phyloP scores from a whole-genome alignment of 2,329 filamentous ascomycete genomes.

The Neocucurbitaria cava region DNA sequence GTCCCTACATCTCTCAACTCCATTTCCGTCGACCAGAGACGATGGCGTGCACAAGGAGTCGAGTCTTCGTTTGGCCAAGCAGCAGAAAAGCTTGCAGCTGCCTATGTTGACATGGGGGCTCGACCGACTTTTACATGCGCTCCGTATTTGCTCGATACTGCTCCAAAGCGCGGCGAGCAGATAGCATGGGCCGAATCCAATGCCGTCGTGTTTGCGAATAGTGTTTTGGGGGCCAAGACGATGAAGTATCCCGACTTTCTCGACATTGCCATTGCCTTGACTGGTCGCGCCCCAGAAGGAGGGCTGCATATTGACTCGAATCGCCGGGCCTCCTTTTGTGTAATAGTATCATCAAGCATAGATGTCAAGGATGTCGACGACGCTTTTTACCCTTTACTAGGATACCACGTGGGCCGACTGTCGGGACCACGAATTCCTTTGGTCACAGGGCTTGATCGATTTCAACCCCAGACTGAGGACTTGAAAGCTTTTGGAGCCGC shows the following conservation, averaged over 20 bases:
- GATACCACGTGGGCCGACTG: constrained; percentile 47
- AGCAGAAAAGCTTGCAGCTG: constrained; percentile 45
- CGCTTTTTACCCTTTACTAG: constrained; percentile 50
- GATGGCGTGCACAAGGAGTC: constrained; percentile 50
- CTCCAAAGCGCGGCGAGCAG: constrained; percentile 48
- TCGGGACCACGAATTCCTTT: constrained; percentile 45
- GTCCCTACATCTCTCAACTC: constrained; percentile 54
- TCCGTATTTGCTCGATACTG: constrained; percentile 51
- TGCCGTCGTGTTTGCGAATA: constrained; percentile 57
- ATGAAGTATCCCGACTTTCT: constrained; percentile 57
- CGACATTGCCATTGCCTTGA: constrained; percentile 54
- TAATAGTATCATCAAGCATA: neutral
- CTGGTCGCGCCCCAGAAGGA: constrained; percentile 46
- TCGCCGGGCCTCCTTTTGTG: constrained; percentile 16
- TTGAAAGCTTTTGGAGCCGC: constrained; percentile 56
- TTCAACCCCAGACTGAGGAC: constrained; percentile 34
- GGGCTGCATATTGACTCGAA: constrained; percentile 36
- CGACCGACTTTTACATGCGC: constrained; percentile 54
- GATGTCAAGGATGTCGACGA: constrained; percentile 34
- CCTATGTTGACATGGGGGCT: constrained; percentile 53
- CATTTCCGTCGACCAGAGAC: constrained; percentile 52
- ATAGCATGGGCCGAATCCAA: constrained; percentile 57
- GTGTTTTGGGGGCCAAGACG: constrained; percentile 54
- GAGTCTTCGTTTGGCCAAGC: constrained; percentile 37
- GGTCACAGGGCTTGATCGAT: constrained; percentile 43